Conservation (phyloP, 257 asterid genomes). For the Fraxinus excelsior region DNA sequence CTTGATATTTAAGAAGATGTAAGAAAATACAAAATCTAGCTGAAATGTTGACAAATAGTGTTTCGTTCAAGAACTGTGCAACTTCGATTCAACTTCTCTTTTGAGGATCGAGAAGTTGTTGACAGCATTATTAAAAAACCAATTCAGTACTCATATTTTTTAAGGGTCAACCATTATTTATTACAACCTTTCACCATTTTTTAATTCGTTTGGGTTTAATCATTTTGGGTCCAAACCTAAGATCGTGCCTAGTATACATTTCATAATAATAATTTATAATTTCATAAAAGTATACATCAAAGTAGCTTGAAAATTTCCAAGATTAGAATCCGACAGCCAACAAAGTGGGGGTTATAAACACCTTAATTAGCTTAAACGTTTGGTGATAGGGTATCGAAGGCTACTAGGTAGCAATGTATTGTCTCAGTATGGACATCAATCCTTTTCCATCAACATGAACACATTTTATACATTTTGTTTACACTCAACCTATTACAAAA, state of each 20-base stretch:
- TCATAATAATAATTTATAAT: too few relatives aligned
- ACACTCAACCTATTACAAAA: not conserved
- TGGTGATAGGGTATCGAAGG: slow-evolving; percentile 24
- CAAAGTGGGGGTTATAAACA: slow-evolving; percentile 23
- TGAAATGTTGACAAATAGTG: too few relatives aligned
- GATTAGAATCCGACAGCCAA: slow-evolving; percentile 42
- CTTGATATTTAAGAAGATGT: too few relatives aligned
- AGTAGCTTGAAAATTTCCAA: not conserved
- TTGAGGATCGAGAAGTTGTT: too few relatives aligned
- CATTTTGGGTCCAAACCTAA: not conserved
- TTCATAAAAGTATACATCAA: slow-evolving; percentile 15
- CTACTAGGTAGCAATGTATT: not conserved
- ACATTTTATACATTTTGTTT: not conserved
- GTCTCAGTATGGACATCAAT: not conserved
- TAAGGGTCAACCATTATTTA: not conserved
- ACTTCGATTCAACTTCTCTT: too few relatives aligned
- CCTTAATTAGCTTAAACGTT: slow-evolving; percentile 29
- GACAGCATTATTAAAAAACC: too few relatives aligned
- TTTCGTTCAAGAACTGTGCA: too few relatives aligned
- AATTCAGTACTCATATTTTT: too few relatives aligned
- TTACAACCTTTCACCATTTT: not conserved
- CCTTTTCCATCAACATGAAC: not conserved
- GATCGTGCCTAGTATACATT: too few relatives aligned
- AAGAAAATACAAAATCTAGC: too few relatives aligned
- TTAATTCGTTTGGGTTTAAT: not conserved